A percentile compares a stretch with the other conserved stretches of the same genome.
Evolutionary conservation across 495 filamentous ascomycete genomes (phyloP).

Genomic region (Neurospora sublineolata): DNA sequence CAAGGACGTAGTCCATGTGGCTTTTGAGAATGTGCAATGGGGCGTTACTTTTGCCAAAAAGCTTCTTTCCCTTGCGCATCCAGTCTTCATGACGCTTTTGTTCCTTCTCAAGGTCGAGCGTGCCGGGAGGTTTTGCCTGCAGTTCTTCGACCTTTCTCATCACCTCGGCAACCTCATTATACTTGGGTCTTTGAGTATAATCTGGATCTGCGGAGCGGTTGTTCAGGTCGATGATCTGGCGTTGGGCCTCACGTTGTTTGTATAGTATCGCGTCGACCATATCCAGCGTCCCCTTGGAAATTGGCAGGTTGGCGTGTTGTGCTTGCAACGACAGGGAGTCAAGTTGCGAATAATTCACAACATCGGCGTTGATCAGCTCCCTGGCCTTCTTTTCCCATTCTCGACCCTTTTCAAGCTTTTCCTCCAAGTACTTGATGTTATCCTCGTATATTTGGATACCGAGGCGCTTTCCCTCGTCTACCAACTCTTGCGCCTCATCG

Average conservation of each 20-base stretch:
- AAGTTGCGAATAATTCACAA: constrained; percentile 85
- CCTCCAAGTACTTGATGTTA: constrained; percentile 60
- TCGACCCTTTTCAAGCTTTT: constrained; percentile 62
- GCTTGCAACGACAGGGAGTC: constrained; percentile 74
- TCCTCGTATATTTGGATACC: constrained; percentile 69
- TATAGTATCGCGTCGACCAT: constrained; percentile 85
- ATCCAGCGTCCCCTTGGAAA: constrained; percentile 67
- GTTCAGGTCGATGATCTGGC: constrained; percentile 68
- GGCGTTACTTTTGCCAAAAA: constrained; percentile 97
- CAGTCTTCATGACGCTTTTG: constrained; percentile 96
- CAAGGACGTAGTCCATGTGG: constrained; percentile 88
- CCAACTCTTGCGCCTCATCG: constrained; percentile 64
- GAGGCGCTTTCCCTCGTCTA: constrained; percentile 62
- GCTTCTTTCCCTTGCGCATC: constrained; percentile 97
- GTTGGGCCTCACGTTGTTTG: constrained; percentile 91
- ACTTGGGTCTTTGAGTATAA: constrained; percentile 70
- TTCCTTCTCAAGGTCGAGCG: constrained; percentile 86
- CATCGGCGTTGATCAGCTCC: constrained; percentile 81
- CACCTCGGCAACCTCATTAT: constrained; percentile 80
- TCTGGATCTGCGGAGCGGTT: constrained; percentile 65
- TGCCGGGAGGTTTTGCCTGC: constrained; percentile 82
- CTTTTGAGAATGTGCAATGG: constrained; percentile 86
- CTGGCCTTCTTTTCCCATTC: constrained; percentile 91
- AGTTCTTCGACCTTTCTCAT: constrained; percentile 77
- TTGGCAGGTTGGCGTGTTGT: constrained; percentile 64